Evolutionary conservation across 768 basidiomycete genomes (phyloP), one percentile per base, ranked within the genome.

Genomic region (Mycena crocata): DNA sequence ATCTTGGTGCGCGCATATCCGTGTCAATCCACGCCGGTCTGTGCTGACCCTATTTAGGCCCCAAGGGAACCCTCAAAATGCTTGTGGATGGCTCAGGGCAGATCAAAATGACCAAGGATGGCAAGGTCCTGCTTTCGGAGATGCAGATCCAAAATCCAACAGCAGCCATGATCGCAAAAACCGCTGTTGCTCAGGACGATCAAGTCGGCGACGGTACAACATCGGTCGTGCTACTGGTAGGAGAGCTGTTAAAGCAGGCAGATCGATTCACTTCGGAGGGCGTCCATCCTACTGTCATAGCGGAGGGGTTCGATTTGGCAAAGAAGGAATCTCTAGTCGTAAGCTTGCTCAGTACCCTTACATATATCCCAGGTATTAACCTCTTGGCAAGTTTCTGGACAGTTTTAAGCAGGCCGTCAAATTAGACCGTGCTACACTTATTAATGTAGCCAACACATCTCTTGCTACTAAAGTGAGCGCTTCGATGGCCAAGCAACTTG

Each of bases 61-160:
- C 98, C 23, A 85, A 97, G 80, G 98, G 98, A 64, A 99, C 98
- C 0, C 87, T 98, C 72, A 99, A 99, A 85, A 99, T 99, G 97
- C 90, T 99, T 57, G 98, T 99, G 45, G 98, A 99, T 80, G 98
- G 98, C 62, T 86, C 96, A 17, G 98, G 98, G 13, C 94, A 96
- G 82, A 96, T 99, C 80, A 99, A 99, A 87, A 96, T 99, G 94
- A 99, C 98, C 70, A 99, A 99, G 85, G 98, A 99, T 75, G 98
- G 98, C 69, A 99, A 99, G 83, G 97, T 98, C 44, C 82, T 99
- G 61, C 85, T 99, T 64, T 97, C 96, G 44, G 98, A 99, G 83
- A 99, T 99, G 98, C 98, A 99, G 83, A 99, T 99, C 73, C 93
- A 94, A 81, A 99, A 99, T 78, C 98, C 98, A 32, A 99, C 98